Evolutionary conservation across 129 eudicot genomes (phyloP).

Genomic region (Ambrosia trifida): DNA sequence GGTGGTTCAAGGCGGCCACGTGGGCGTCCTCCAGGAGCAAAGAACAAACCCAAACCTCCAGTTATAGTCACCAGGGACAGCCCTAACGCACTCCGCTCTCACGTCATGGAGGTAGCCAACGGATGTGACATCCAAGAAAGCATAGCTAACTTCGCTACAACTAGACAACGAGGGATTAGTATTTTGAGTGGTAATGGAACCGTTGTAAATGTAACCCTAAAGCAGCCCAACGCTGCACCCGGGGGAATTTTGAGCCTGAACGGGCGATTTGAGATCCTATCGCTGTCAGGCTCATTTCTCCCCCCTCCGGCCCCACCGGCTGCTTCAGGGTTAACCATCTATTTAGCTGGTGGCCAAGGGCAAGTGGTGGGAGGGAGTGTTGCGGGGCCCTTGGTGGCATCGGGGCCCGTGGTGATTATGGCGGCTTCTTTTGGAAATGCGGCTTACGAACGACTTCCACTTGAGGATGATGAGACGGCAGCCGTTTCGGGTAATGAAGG

Average conservation of each 20-base stretch:
- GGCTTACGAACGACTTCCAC: constrained; percentile 89
- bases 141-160: constrained; percentile 56
- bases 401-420: constrained; percentile 90
- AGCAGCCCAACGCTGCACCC: constrained; percentile 64
- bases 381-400: constrained; percentile 65
- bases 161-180: constrained; percentile 85
- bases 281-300: constrained; percentile 73
- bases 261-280: constrained; percentile 82
- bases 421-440: constrained; percentile 95
- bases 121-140: constrained; percentile 81
- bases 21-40: constrained; percentile 86
- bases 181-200: constrained; percentile 70
- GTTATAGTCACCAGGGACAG: constrained; percentile 80
- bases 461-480: constrained; percentile 84
- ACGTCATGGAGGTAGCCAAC: constrained; percentile 78
- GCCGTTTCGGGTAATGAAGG: constrained; percentile 21
- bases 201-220: constrained; percentile 70
- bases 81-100: constrained; percentile 88
- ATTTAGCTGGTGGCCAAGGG: constrained; percentile 88
- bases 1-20: constrained; percentile 57
- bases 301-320: constrained; percentile 95
- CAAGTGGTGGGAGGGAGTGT: constrained; percentile 87
- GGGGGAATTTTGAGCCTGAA: constrained; percentile 67
- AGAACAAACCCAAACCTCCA: constrained; percentile 90
- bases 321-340: constrained; percentile 73